Conservation (phyloP, 306 rosid species). For the Lathyrus oleraceus region DNA sequence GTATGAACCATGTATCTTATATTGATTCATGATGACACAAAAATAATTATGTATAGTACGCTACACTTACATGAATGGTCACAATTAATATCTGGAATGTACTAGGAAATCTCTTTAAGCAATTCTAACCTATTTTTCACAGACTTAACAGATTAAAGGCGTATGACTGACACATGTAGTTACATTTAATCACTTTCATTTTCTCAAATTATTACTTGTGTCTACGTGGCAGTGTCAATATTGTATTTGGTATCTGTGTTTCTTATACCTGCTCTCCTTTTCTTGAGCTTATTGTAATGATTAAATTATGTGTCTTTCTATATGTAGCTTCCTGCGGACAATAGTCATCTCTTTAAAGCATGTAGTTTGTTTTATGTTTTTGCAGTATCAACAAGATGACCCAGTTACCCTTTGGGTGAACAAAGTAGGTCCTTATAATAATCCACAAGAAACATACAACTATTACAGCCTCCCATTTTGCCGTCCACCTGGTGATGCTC, state of each 20-base stretch:
- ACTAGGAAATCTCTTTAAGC: constrained; percentile 17
- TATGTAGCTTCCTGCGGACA: not conserved
- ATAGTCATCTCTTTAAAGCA: constrained; percentile 22
- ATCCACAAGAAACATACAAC: constrained; percentile 98
- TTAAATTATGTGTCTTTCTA: not conserved
- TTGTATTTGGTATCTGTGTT: too few species aligned
- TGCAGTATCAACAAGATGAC: constrained; percentile 77
- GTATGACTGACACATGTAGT: too few species aligned
- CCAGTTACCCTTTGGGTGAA: constrained; percentile 90
- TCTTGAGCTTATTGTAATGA: constrained; percentile 3
- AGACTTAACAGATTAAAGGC: too few species aligned
- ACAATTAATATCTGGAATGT: constrained; percentile 9
- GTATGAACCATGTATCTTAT: not conserved
- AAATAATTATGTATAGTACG: not conserved
- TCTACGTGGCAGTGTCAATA: too few species aligned
- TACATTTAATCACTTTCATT: too few species aligned
- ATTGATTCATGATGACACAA: constrained; percentile 2
- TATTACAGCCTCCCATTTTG: constrained; percentile 95
- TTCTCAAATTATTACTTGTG: too few species aligned
- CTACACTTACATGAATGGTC: not conserved
- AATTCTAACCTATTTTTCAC: not conserved
- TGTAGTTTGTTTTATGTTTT: constrained; percentile 21
- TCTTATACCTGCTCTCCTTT: not conserved
- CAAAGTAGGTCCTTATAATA: constrained; percentile 97
- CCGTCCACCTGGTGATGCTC: constrained; percentile 56